Evolutionary conservation across 2,329 filamentous ascomycete species (phyloP).

Genomic region (Dothideomycetes sp.): DNA sequence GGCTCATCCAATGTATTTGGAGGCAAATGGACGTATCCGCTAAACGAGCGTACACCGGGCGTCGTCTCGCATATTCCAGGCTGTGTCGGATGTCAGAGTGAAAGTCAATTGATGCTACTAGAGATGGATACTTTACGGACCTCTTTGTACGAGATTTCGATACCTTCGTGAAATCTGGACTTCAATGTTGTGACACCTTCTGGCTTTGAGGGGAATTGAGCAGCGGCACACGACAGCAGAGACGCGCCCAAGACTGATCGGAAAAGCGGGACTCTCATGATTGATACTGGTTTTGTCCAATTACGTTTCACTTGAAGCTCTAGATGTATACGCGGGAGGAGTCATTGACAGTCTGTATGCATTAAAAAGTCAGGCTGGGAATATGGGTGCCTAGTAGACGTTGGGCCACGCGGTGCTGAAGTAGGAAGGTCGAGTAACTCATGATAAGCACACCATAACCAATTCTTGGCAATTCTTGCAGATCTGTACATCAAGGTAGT

Average conservation of each 20-base stretch:
- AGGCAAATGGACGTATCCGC: slow-evolving; percentile 19
- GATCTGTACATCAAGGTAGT: no score
- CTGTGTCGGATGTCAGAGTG: no score
- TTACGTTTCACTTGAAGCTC: background rate
- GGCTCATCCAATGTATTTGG: slow-evolving; percentile 13
- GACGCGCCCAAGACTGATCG: background rate
- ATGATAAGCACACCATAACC: no score
- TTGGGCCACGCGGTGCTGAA: no score
- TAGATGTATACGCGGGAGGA: background rate
- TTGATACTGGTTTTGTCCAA: background rate
- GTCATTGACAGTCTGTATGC: background rate
- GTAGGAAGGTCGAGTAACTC: no score
- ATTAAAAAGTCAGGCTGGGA: no score
- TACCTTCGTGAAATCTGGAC: slow-evolving; percentile 31
- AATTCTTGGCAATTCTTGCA: no score
- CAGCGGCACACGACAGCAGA: slow-evolving; percentile 7
- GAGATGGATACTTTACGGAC: slow-evolving; percentile 16
- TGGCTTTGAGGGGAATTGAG: slow-evolving; percentile 29
- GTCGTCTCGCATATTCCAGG: slow-evolving; percentile 35
- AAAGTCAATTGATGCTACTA: background rate
- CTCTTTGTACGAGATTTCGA: slow-evolving; percentile 36
- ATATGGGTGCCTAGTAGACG: background rate
- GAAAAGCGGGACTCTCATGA: background rate
- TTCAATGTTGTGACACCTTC: slow-evolving; percentile 29
- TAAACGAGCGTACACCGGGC: slow-evolving; percentile 35